Evolutionary conservation across 306 rosid species (phyloP).

Genomic region (Ormosia semicastrata): DNA sequence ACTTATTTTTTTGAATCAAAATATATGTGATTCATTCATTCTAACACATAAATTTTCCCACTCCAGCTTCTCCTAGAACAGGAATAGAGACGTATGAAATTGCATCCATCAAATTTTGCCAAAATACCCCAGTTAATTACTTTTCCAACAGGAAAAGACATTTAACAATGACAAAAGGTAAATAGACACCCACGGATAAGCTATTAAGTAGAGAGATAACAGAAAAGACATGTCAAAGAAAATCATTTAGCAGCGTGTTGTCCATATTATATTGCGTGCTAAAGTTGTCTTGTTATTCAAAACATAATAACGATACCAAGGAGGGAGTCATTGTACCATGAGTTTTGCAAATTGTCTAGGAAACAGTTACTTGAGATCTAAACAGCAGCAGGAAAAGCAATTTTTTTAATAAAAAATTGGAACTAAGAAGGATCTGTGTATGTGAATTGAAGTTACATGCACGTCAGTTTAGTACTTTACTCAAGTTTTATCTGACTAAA

Average conservation of each 20-base stretch:
- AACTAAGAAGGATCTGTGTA: conserved; percentile 15
- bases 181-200: background rate
- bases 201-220: background rate
- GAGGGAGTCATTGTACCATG: conserved; percentile 12
- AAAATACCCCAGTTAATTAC: background rate
- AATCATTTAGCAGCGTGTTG: background rate
- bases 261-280: background rate
- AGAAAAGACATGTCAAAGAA: background rate
- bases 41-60: background rate
- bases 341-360: conserved; percentile 14
- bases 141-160: background rate
- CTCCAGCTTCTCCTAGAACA: background rate
- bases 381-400: conserved; percentile 27
- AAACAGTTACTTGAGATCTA: conserved; percentile 6
- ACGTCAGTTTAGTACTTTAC: conserved; percentile 27
- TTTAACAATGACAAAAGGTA: background rate
- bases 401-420: conserved; percentile 17
- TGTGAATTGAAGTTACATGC: conserved; percentile 30
- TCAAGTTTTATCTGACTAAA: conserved; percentile 8
- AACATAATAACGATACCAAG: background rate
- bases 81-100: background rate
- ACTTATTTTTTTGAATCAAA: background rate
- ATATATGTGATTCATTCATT: background rate
- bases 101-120: background rate
- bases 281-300: conserved; percentile 1